phyloP scores from a whole-genome alignment of 2,329 filamentous ascomycete species.

The Zymoseptoria ardabiliae region DNA sequence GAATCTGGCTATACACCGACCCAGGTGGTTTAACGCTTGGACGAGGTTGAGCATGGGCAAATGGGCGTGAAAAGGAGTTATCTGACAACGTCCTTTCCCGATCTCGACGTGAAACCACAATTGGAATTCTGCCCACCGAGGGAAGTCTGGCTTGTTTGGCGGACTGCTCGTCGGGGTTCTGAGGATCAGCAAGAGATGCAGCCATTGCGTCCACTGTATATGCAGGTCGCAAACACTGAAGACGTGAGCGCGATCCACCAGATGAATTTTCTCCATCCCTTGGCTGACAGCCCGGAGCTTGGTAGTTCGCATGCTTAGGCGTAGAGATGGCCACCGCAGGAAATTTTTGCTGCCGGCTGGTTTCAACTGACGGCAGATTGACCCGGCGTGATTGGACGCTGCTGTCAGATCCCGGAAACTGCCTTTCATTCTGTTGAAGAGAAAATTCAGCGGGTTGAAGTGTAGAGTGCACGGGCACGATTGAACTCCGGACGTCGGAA shows the following conservation, averaged over 20 bases:
- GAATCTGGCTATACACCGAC: conserved; percentile 26
- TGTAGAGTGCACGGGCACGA: neutral
- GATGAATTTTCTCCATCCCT: neutral
- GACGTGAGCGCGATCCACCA: neutral
- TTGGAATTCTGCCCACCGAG: conserved; percentile 79
- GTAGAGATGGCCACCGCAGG: neutral
- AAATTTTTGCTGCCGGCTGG: neutral
- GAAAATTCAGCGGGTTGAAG: neutral
- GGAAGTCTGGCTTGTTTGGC: conserved; percentile 47
- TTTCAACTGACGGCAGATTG: neutral
- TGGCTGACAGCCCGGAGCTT: neutral
- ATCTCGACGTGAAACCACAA: conserved; percentile 61
- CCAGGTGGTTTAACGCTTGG: conserved; percentile 23
- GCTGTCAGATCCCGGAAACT: neutral
- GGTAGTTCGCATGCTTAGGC: neutral
- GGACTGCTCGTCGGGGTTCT: conserved; percentile 24
- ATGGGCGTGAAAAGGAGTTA: conserved; percentile 80
- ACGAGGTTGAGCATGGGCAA: conserved; percentile 44
- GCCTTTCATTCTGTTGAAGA: neutral
- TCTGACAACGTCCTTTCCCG: conserved; percentile 60
- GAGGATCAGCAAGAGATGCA: neutral
- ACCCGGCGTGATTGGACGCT: neutral
- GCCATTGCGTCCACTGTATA: neutral
- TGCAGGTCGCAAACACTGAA: neutral
- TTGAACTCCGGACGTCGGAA: neutral